Percentiles rank a stretch among this genome's conserved stretches.
phyloP scores from a whole-genome alignment of 2,329 filamentous ascomycete species.

The Seiridium unicorne region DNA sequence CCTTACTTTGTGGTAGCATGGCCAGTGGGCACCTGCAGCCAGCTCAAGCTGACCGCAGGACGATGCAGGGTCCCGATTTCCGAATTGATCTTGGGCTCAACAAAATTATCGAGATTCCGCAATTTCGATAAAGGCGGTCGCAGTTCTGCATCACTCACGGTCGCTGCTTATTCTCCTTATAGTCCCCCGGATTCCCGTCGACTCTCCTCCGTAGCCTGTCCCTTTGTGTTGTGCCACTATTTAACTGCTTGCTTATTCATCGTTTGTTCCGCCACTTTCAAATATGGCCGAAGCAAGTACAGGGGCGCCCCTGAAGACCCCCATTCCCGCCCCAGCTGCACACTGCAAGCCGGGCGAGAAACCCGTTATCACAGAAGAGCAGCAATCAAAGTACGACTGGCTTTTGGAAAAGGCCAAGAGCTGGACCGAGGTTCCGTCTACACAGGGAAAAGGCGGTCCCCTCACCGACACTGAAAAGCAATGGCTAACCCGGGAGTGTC shows the following conservation, averaged over 20 bases:
- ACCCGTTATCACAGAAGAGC: conserved; percentile 67
- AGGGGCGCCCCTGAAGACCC: conserved; percentile 42
- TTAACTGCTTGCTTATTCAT: neutral
- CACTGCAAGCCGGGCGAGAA: conserved; percentile 55
- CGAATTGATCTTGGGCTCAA: neutral
- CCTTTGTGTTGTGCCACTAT: neutral
- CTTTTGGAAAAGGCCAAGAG: conserved; percentile 68
- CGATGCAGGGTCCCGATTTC: neutral
- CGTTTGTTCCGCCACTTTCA: conserved; percentile 1
- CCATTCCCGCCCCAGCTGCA: conserved; percentile 57
- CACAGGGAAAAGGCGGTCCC: conserved; percentile 58
- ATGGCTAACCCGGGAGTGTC: conserved; percentile 89
- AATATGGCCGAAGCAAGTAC: conserved; percentile 20
- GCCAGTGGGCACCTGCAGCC: neutral
- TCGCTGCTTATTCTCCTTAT: too few relatives aligned
- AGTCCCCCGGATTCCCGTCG: too few relatives aligned
- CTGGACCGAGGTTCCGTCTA: conserved; percentile 66
- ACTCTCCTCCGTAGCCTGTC: neutral
- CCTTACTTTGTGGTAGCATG: neutral
- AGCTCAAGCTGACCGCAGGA: neutral
- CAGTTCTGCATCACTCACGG: neutral
- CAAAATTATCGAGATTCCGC: neutral
- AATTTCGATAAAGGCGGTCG: neutral
- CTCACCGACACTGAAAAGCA: conserved; percentile 78
- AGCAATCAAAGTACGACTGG: conserved; percentile 77